Percentiles rank a stretch among this genome's conserved stretches.
These are phyloP conservation scores for Arachnopeziza araneosa DNA, from an alignment of 2,329 filamentous ascomycete species.

Conservation along the genomic window DNA sequence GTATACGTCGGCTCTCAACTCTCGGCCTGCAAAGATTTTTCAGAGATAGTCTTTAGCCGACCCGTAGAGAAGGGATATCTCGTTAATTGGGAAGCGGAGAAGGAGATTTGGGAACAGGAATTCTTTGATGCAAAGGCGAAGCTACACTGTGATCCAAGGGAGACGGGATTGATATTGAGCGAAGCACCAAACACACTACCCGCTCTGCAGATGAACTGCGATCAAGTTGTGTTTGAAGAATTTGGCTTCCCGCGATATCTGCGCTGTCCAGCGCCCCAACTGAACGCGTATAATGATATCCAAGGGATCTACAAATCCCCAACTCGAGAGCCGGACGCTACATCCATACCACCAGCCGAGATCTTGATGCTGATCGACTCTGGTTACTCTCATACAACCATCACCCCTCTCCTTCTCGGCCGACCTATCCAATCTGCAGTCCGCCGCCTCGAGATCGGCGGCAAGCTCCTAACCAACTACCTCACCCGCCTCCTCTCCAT, in stretches of 20 bases:
- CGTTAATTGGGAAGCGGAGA: slow-evolving; percentile 94
- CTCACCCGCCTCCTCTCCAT: slow-evolving; percentile 84
- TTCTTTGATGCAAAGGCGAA: slow-evolving; percentile 69
- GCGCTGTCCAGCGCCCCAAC: slow-evolving; percentile 62
- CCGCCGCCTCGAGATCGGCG: slow-evolving; percentile 82
- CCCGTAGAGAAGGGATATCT: slow-evolving; percentile 93
- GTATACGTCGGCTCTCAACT: slow-evolving; percentile 78
- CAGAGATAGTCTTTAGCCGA: slow-evolving; percentile 78
- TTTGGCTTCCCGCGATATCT: slow-evolving; percentile 88
- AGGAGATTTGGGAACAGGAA: slow-evolving; percentile 89
- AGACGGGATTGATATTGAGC: slow-evolving; percentile 78
- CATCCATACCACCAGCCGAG: slow-evolving; percentile 58
- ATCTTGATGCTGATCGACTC: slow-evolving; percentile 84
- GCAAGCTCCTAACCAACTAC: slow-evolving; percentile 90
- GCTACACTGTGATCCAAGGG: slow-evolving; percentile 65
- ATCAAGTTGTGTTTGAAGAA: slow-evolving; percentile 96
- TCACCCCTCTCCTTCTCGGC: slow-evolving; percentile 80
- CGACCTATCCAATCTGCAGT: slow-evolving; percentile 75
- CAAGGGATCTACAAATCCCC: slow-evolving; percentile 55
- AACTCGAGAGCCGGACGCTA: slow-evolving; percentile 36
- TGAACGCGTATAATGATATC: slow-evolving; percentile 80
- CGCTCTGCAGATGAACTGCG: slow-evolving; percentile 79
- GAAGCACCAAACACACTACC: slow-evolving; percentile 82
- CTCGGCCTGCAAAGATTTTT: slow-evolving; percentile 76
- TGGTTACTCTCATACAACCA: slow-evolving; percentile 87